Base-by-base conservation (phyloP, 176 grass and related monocot genomes). In the Triticum dicoccoides region DNA sequence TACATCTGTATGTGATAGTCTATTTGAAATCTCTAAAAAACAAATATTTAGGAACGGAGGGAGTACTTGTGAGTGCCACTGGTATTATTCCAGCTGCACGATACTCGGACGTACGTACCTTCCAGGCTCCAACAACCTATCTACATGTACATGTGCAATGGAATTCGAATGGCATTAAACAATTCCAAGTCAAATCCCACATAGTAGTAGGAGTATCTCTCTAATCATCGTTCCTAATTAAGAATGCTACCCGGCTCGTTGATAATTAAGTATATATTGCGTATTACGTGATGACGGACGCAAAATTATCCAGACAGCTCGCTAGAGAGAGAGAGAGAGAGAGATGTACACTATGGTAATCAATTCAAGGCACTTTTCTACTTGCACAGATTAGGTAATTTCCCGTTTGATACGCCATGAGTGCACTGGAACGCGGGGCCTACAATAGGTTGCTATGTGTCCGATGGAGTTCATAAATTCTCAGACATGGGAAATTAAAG, bases 381-480 rank as follows among this genome's bases (percentile, higher is more conserved):
- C 9, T 27, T 8, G 38, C 62, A 79, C 15, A 45, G 9, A 45
- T 80, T 24, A 37, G n/a, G 62, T 62, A 78, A 71, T 39, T 64
- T 14, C 59, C 10, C 70, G 37, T 86, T 20, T 37, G 37, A 69
- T 62, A 51, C 37, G 15, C 14, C 69, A 61, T 75, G 73, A 61
- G 35, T 80, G 85, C 69, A 84, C 35, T 80, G 69, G 61, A 74
- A 42, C 68, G 65, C 29, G 37, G 85, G 89, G 4, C 69, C 81
- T 73, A 41, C 69, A 4, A 7, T 18, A 13, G 81, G 89, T 87
- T 84, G 76, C 49, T 91, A 76, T 37, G 81, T 87, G 76, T 76
- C 61, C 69, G 68, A 81, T 84, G 68, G 20, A 76, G 61, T 87
- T 84, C 81, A 84, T 87, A 84, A 91, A 91, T 91, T 91, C 80